Base-by-base conservation (phyloP, 192 early-diverging fungal genomes). In the Anaeromyces robustus region DNA sequence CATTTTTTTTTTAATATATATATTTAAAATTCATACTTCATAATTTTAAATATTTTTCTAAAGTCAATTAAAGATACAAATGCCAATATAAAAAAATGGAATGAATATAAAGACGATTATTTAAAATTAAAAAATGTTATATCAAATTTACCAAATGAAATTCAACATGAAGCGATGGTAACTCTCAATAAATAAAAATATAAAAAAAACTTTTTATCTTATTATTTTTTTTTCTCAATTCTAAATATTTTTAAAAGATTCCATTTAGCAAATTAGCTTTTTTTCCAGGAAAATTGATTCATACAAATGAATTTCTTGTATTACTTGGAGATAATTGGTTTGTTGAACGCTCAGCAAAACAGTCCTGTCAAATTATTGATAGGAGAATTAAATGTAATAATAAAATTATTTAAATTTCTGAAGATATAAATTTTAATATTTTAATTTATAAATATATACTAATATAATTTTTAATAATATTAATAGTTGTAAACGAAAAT, bases 281-380 rank as follows among this genome's bases (percentile, higher is more conserved):
- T 84, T 93, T 95, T 87, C 92, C 92, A 2, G 96, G 95, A 30
- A 88, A 92, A 43, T 77, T 98, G 4, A 86, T 96, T 30, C 93
- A 97, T 83, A 98, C 96, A n/a, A 98, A 98, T 82, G 95, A 96
- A 83, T 89, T 98, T 18, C 83, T 92, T 30, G 94, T 95, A 0
- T 84, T 94, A 39, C 85, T 98, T 39, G 96, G 96, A n/a, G 95
- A 95, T 78, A 95, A 96, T 86, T 97, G 93, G 91, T 98, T 97
- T 82, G 93, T 88, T 11, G 94, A 97, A 81, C 85, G 90, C 29
- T 95, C 94, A 13, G 91, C 90, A 14, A 84, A 80, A 30, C 92
- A 98, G 80, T 94, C 96, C 0, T 82, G 83, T 14, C 91, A 84
- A 13, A 95, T 96, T 29, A 89, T 94, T 1, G 83, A 88, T n/a